Base-by-base conservation (phyloP, 305 asterid species). In the Fraxinus angustifolia region DNA sequence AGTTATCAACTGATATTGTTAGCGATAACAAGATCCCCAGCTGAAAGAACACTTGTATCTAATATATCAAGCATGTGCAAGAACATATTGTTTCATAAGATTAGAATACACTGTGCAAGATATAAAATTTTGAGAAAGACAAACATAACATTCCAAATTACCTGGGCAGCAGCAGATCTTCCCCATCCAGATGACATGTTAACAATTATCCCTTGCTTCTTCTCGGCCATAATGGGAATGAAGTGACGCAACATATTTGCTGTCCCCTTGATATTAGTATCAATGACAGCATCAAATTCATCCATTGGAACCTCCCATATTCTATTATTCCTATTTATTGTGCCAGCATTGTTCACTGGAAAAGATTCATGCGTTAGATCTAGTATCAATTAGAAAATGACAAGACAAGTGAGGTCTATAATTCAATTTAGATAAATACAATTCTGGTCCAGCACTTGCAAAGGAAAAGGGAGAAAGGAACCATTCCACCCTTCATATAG, bases 101-200 rank as follows among this genome's bases (percentile, higher is more conserved):
- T 38, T 48, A 76, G n/a, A 80, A 30, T 68, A 28, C 7, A 74
- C 16, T 16, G 17, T 28, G 53, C 70, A 48, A 72, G 65, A 78
- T 70, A 58, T 28, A 80, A 80, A 77, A 38, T 35, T 65, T 68
- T 33, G 56, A 83, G 78, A 31, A 78, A 33, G 36, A 68, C 12
- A 73, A 53, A 23, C 81, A 65, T n/a, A 38, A 42, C 48, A 45
- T 77, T 38, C 50, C 42, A 79, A 73, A 71, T 78, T 84, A 95
- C 99, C 97, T 92, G 98, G 79, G 97, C 98, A 74, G 99, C 99
- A 73, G 93, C 97, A 76, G 99, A 91, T 86, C 98, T 90, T 84
- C 99, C 99, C 99, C 98, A 95, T 42, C 97, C 98, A 87, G 99
- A 95, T 81, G 99, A 95, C 87, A 91, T 88, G 87, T 95, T 95